phyloP scores from a whole-genome alignment of 2,329 filamentous ascomycete genomes.

The Botrytis paeoniae region DNA sequence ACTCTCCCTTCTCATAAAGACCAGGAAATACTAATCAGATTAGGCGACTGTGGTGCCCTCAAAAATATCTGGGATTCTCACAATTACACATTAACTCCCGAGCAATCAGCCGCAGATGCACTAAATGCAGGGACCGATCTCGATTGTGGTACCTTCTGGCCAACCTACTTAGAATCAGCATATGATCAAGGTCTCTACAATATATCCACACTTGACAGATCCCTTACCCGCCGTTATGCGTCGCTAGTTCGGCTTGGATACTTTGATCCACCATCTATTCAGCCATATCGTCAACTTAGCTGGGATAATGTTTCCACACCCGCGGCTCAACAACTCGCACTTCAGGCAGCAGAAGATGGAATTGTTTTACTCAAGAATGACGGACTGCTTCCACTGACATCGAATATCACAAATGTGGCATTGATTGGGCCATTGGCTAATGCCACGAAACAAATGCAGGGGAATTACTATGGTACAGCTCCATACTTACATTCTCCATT shows the following conservation, averaged over 20 bases:
- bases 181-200: constrained; percentile 42
- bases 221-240: constrained; percentile 52
- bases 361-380: constrained; percentile 34
- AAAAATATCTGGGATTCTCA: constrained; percentile 48
- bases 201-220: constrained; percentile 46
- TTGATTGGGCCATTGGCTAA: constrained; percentile 29
- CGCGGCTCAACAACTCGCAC: constrained; percentile 25
- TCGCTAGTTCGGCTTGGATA: constrained; percentile 55
- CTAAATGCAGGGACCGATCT: constrained; percentile 30
- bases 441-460: constrained; percentile 32
- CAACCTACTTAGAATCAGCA: constrained; percentile 20
- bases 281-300: constrained; percentile 50
- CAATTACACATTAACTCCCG: constrained; percentile 37
- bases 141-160: constrained; percentile 29
- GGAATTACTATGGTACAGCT: constrained; percentile 29
- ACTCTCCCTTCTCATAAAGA: rapidly evolving
- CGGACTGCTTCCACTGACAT: constrained; percentile 26
- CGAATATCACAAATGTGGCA: constrained; percentile 23
- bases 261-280: constrained; percentile 49
- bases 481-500: constrained; percentile 36
- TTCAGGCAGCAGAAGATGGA: constrained; percentile 29
- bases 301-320: constrained; percentile 42
- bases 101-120: constrained; percentile 24
- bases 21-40: not conserved
- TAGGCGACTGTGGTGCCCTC: constrained; percentile 50